Evolutionary conservation across 148 eudicot genomes (phyloP).

Genomic region (Agrostemma githago): DNA sequence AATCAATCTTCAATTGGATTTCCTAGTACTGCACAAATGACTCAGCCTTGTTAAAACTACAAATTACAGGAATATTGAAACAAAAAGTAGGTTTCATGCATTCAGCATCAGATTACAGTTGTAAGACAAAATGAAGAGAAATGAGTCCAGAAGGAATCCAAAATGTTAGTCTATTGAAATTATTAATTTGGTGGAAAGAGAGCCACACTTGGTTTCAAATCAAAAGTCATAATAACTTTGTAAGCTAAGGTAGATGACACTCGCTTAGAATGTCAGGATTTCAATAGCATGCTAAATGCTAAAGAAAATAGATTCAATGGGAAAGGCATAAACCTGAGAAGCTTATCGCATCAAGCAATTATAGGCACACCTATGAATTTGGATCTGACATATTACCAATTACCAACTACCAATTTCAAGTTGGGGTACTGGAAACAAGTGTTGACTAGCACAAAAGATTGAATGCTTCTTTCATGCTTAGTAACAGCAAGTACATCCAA

Average conservation of each 20-base stretch:
- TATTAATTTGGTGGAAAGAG: neutral
- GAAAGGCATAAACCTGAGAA: neutral
- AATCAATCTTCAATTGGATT: constrained; percentile 2
- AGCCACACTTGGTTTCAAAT: neutral
- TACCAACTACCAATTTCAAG: neutral
- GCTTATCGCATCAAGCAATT: neutral
- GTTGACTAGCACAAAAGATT: neutral
- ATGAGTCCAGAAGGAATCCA: neutral
- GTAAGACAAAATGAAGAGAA: neutral
- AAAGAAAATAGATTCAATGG: neutral
- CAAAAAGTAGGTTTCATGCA: neutral
- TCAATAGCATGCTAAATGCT: neutral
- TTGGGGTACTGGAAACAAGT: neutral
- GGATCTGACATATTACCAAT: neutral
- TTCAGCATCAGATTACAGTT: neutral
- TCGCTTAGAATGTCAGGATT: neutral
- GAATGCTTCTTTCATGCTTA: neutral
- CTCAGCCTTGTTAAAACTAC: neutral
- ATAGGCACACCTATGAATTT: neutral
- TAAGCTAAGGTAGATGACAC: neutral
- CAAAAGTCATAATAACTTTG: neutral
- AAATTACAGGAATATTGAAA: neutral
- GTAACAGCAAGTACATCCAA: neutral
- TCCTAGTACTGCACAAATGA: constrained; percentile 1
- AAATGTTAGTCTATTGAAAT: neutral